Conservation (phyloP, 305 asterid genomes). For the Salvia sclarea region DNA sequence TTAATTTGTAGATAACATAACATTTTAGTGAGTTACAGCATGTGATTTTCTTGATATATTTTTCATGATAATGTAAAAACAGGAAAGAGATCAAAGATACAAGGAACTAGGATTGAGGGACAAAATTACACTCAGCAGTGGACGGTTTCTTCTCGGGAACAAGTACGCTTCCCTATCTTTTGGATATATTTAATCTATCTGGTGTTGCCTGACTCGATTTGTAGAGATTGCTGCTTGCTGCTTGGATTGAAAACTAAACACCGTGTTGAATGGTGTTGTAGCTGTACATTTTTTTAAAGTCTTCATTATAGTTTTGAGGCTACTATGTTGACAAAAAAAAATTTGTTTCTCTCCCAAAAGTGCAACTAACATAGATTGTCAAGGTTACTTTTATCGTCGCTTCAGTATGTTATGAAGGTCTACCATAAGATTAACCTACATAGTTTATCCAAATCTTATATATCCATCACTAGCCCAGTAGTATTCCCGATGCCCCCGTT, state of each 20-base stretch:
- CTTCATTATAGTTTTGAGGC: neutral
- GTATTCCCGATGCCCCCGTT: neutral
- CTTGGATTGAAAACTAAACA: neutral
- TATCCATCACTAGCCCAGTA: neutral
- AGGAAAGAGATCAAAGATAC: slow-evolving; percentile 99
- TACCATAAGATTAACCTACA: neutral
- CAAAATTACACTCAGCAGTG: slow-evolving; percentile 98
- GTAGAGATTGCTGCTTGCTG: neutral
- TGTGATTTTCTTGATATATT: slow-evolving; percentile 10
- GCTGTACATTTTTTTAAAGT: neutral
- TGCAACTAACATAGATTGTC: neutral
- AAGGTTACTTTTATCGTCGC: neutral
- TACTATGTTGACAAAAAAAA: neutral
- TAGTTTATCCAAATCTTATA: too few relatives aligned
- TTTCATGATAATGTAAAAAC: slow-evolving; percentile 20
- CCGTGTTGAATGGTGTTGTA: neutral
- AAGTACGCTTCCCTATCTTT: slow-evolving; percentile 59
- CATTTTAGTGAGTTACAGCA: slow-evolving; percentile 13
- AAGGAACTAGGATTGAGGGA: slow-evolving; percentile 97
- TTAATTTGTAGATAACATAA: neutral
- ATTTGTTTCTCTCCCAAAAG: neutral
- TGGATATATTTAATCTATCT: slow-evolving; percentile 22
- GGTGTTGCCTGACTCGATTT: slow-evolving; percentile 10
- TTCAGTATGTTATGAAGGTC: neutral
- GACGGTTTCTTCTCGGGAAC: slow-evolving; percentile 95